phyloP scores from a whole-genome alignment of 2,329 filamentous ascomycete species.

The Piedraia hortae region DNA sequence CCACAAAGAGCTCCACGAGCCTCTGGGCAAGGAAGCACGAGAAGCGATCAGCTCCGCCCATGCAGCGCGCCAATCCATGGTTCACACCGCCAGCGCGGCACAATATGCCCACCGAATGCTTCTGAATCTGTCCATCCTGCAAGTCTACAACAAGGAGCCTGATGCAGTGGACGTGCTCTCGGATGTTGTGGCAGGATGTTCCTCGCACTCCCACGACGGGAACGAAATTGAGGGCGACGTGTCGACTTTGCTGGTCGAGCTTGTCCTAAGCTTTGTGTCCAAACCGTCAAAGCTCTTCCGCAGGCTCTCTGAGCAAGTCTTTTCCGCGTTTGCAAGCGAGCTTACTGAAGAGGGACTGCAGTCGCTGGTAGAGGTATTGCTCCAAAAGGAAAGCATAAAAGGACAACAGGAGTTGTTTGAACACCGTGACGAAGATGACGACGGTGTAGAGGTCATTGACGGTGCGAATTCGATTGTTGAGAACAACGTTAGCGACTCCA shows the following conservation, averaged over 20 bases:
- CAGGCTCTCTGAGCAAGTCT: constrained; percentile 68
- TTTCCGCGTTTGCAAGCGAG: constrained; percentile 50
- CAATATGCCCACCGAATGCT: constrained; percentile 44
- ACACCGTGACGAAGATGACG: constrained; percentile 16
- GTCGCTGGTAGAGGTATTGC: constrained; percentile 38
- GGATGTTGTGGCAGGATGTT: constrained; percentile 52
- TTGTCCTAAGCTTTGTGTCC: constrained; percentile 69
- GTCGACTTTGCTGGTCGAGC: constrained; percentile 56
- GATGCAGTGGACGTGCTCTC: constrained; percentile 62
- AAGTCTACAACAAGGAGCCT: constrained; percentile 69
- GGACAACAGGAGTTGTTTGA: constrained; percentile 74
- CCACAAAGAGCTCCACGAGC: constrained; percentile 1
- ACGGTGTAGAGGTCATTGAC: constrained; percentile 5
- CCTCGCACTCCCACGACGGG: constrained; percentile 19
- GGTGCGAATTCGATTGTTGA: constrained; percentile 1
- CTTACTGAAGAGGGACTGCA: constrained; percentile 48
- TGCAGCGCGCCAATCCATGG: constrained; percentile 5
- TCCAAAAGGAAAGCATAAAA: constrained; percentile 50
- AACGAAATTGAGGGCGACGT: constrained; percentile 18
- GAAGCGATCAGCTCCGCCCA: constrained; percentile 4
- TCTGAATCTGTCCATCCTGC: constrained; percentile 59
- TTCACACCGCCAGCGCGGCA: background rate
- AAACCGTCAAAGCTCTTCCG: constrained; percentile 63
- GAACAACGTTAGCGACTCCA: constrained; percentile 4
- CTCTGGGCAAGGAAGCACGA: constrained; percentile 2